These are phyloP conservation scores for Tieghemostelium lacteum DNA, from an alignment of 78 protist species.

Conservation along the genomic window DNA sequence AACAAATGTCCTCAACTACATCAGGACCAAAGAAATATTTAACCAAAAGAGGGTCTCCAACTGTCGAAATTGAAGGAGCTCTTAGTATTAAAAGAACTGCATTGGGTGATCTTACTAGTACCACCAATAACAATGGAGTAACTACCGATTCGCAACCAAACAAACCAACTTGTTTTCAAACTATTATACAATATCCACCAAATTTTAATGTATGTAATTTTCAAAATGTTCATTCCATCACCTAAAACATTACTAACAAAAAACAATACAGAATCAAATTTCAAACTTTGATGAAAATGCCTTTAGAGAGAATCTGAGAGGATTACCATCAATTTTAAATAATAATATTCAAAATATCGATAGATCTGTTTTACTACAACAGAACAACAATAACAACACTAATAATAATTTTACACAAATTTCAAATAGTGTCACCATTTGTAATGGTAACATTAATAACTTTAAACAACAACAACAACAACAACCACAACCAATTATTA, in stretches of 20 bases:
- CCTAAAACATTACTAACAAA: not conserved
- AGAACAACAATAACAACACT: not conserved
- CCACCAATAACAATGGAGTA: too few species aligned
- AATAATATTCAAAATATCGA: too few species aligned
- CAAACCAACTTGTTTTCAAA: slow-evolving; percentile 3
- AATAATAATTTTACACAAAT: slow-evolving; percentile 1
- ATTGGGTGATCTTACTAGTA: slow-evolving; percentile 4
- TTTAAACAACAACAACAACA: slow-evolving; percentile 7
- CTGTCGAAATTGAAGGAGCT: not conserved
- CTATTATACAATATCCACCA: not conserved
- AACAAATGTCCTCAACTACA: too few species aligned
- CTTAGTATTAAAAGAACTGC: slow-evolving; percentile 10
- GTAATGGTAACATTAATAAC: not conserved
- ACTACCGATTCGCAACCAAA: not conserved
- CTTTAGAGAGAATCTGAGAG: not conserved
- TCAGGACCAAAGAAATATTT: not conserved
- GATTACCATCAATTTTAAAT: not conserved
- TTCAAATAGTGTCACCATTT: not conserved
- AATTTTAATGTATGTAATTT: not conserved
- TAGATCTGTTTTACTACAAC: not conserved
- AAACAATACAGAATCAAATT: not conserved
- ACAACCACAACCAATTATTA: not conserved
- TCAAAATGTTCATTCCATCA: not conserved
- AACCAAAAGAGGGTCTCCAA: slow-evolving; percentile 13
- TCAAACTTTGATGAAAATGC: not conserved